phyloP scores from a whole-genome alignment of 805 yeast genomes.

The Metschnikowia koreensis region DNA sequence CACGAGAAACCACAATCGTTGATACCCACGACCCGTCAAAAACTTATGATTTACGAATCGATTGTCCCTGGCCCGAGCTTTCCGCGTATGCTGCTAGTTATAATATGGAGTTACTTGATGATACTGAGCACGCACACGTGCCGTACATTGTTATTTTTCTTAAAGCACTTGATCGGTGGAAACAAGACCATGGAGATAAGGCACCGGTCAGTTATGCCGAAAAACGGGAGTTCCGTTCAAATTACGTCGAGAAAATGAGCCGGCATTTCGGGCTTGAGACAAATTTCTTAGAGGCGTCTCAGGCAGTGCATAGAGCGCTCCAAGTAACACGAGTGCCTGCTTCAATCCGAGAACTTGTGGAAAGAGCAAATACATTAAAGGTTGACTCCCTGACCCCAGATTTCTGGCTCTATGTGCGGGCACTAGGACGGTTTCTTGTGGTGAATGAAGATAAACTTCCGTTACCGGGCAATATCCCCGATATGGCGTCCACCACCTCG shows the following conservation, averaged over 20 bases:
- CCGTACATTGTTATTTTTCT: constrained; percentile 67
- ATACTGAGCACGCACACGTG: constrained; percentile 51
- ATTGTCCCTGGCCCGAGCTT: constrained; percentile 71
- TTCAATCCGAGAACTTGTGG: constrained; percentile 23
- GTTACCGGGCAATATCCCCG: constrained; percentile 73
- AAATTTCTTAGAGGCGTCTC: constrained; percentile 40
- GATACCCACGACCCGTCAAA: constrained; percentile 71
- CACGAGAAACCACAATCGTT: constrained; percentile 61
- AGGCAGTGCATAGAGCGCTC: constrained; percentile 35
- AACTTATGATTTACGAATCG: constrained; percentile 64
- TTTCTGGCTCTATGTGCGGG: constrained; percentile 64
- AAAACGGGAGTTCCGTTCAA: constrained; percentile 37
- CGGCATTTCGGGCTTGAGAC: constrained; percentile 52
- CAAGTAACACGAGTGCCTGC: constrained; percentile 37
- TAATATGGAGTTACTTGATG: constrained; percentile 46
- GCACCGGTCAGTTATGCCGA: constrained; percentile 41
- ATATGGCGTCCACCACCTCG: constrained; percentile 78
- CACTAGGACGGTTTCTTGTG: constrained; percentile 50
- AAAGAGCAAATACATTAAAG: constrained; percentile 1
- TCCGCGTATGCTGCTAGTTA: constrained; percentile 47
- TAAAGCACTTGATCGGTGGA: constrained; percentile 50
- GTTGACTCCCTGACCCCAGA: constrained; percentile 26
- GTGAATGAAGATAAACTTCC: constrained; percentile 51
- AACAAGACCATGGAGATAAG: constrained; percentile 22
- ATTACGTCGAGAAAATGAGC: constrained; percentile 35